phyloP scores from a whole-genome alignment of 2,329 filamentous ascomycete species.

The Alternaria arborescens region DNA sequence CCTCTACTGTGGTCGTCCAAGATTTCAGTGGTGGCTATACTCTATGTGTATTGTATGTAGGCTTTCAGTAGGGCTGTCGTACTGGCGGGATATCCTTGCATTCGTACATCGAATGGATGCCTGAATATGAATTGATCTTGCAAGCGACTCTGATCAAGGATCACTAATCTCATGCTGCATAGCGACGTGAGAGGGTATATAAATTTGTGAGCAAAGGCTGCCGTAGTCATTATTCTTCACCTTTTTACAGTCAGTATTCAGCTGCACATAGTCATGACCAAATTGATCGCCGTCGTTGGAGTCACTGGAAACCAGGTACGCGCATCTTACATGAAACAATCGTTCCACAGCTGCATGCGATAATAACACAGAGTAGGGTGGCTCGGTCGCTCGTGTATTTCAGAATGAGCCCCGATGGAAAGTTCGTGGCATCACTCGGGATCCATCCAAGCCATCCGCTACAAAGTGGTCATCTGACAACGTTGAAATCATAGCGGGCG shows the following conservation, averaged over 20 bases:
- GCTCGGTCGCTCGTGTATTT: conserved; percentile 33
- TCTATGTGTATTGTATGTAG: not conserved
- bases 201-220: not conserved
- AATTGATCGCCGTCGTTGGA: conserved; percentile 29
- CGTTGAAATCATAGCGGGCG: conserved; percentile 26
- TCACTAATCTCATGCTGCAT: not conserved
- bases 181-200: not conserved
- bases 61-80: not conserved
- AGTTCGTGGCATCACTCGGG: conserved; percentile 55
- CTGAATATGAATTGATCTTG: not conserved
- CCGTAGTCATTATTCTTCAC: not conserved
- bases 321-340: not conserved
- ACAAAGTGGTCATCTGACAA: conserved; percentile 35
- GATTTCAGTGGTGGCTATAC: not conserved
- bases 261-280: conserved; percentile 12
- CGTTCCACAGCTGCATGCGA: not conserved
- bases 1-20: not conserved
- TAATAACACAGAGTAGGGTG: conserved; percentile 14
- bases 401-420: conserved; percentile 31
- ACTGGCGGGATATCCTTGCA: not conserved
- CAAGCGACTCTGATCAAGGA: not conserved
- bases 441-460: conserved; percentile 49
- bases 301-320: conserved; percentile 28
- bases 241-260: not conserved
- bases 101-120: not conserved